Conservation (phyloP, 2,329 filamentous ascomycete species). For the Simplicillium sp. region DNA sequence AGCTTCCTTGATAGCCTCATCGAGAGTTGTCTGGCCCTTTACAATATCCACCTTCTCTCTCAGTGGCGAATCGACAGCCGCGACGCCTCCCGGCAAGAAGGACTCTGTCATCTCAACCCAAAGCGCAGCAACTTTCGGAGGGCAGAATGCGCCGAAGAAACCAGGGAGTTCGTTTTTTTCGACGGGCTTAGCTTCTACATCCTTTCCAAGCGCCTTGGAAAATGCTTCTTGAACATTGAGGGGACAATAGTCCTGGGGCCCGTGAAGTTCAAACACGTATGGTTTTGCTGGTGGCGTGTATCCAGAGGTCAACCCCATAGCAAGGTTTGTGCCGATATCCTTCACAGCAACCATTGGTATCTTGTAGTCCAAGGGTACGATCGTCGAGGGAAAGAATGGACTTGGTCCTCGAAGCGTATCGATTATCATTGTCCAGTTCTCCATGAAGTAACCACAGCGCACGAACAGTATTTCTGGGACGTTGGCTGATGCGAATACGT, state of each 20-base stretch:
- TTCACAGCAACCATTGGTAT: constrained; percentile 20
- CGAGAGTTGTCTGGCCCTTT: constrained; percentile 11
- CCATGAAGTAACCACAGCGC: constrained; percentile 26
- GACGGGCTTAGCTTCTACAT: constrained; percentile 18
- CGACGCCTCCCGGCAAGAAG: constrained; percentile 16
- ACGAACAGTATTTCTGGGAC: constrained; percentile 19
- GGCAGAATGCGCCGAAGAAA: constrained; percentile 14
- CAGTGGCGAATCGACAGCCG: constrained; percentile 9
- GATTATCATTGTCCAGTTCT: constrained; percentile 22
- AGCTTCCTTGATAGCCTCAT: constrained; percentile 8
- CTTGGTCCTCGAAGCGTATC: constrained; percentile 15
- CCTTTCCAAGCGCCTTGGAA: constrained; percentile 13
- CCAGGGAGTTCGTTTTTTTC: constrained; percentile 11
- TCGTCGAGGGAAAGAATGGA: constrained; percentile 22
- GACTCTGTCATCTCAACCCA: constrained; percentile 21
- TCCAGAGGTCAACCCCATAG: constrained; percentile 13
- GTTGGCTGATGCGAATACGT: constrained; percentile 8
- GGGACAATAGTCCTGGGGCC: constrained; percentile 17
- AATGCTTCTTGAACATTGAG: constrained; percentile 18
- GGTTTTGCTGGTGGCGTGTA: constrained; percentile 12
- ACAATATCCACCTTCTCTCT: constrained; percentile 10
- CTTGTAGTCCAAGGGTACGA: constrained; percentile 21
- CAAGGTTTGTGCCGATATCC: constrained; percentile 16
- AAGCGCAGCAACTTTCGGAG: constrained; percentile 11
- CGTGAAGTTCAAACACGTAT: constrained; percentile 20